A percentile compares a stretch with the other conserved stretches of the same genome.
Conservation (phyloP, 805 yeast genomes). For the Alloascoidea hylecoeti region DNA sequence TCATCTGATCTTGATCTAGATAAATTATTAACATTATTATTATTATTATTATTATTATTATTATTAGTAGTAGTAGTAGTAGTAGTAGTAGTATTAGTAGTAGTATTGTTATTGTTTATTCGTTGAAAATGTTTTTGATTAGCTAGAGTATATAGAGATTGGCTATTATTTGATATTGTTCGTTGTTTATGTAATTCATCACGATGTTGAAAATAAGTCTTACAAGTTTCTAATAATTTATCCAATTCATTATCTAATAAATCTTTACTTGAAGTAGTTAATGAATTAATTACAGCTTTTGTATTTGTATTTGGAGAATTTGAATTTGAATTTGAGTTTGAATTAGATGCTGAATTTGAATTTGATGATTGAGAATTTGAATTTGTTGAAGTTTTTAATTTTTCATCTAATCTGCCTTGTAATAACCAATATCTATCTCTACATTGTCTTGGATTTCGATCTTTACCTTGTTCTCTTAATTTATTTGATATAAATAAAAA, state of each 20-base stretch:
- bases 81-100: too few relatives aligned
- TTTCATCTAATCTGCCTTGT: conserved; percentile 1
- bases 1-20: too few relatives aligned
- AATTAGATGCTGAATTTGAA: neutral
- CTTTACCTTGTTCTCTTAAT: conserved; percentile 1
- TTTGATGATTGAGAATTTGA: neutral
- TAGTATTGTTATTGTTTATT: too few relatives aligned
- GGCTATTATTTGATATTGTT: too few relatives aligned
- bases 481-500: neutral
- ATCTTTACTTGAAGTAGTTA: neutral
- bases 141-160: too few relatives aligned
- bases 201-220: neutral
- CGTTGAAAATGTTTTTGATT: too few relatives aligned
- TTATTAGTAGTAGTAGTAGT: too few relatives aligned
- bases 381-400: neutral
- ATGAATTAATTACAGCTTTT: neutral
- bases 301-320: neutral
- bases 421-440: conserved; percentile 1
- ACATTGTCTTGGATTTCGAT: neutral
- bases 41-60: too few relatives aligned
- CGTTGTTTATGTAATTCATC: neutral
- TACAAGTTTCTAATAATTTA: neutral
- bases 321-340: neutral
- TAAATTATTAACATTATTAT: too few relatives aligned
- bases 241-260: neutral